phyloP scores from a whole-genome alignment of 352 stramenopile genomes.

The Blastocystis sp. region DNA sequence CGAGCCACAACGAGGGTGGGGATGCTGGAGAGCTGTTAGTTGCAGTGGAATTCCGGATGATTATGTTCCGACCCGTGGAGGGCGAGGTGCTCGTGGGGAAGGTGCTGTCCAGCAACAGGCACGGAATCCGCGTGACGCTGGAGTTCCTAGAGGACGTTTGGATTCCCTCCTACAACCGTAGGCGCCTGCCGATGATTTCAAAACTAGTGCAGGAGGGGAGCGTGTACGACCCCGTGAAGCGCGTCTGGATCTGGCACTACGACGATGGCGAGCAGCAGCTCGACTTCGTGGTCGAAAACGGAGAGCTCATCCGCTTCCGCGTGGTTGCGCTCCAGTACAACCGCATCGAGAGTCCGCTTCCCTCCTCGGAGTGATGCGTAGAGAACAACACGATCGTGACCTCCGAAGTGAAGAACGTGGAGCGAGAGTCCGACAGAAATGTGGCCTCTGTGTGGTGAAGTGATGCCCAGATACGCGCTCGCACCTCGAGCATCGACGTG shows the following conservation, averaged over 20 bases:
- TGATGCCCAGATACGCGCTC: constrained; percentile 1
- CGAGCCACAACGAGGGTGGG: constrained; percentile 79
- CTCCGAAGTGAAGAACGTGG: constrained; percentile 61
- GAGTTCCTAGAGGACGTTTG: constrained; percentile 68
- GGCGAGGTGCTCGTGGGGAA: constrained; percentile 83
- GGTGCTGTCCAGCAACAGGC: constrained; percentile 82
- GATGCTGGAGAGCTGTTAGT: neutral
- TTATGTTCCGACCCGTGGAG: constrained; percentile 82
- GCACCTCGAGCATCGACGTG: constrained; percentile 64
- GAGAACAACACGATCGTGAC: constrained; percentile 64
- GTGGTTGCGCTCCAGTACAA: constrained; percentile 64
- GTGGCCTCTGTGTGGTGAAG: neutral
- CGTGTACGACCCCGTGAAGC: constrained; percentile 55
- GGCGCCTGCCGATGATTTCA: neutral
- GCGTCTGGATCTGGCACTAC: constrained; percentile 66
- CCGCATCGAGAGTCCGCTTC: constrained; percentile 23
- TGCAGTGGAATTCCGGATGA: constrained; percentile 82
- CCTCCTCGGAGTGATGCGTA: neutral
- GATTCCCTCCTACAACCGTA: constrained; percentile 69
- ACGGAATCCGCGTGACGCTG: constrained; percentile 78
- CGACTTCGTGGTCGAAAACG: constrained; percentile 51
- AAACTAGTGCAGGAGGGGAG: constrained; percentile 35
- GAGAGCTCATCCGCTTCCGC: constrained; percentile 55
- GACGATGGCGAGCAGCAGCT: constrained; percentile 63
- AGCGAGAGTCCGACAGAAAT: constrained; percentile 8